Conservation (phyloP, 1,284 basidiomycete genomes). For the Phellopilus nigrolimitatus region DNA sequence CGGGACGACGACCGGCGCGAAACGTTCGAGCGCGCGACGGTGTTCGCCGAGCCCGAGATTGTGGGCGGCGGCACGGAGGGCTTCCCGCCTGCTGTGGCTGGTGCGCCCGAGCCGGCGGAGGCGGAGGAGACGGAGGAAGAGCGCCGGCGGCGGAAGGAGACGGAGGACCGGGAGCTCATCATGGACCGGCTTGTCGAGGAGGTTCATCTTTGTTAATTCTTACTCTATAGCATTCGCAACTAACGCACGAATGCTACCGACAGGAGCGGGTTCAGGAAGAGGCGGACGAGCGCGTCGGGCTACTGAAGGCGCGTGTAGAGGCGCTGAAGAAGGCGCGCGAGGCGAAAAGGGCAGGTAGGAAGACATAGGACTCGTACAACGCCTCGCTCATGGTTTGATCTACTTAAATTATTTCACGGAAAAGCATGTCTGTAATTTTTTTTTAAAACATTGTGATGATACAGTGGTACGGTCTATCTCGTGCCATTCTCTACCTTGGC, state of each 20-base stretch:
- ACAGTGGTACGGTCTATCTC: not conserved
- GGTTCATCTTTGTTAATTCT: constrained; percentile 15
- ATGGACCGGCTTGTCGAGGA: constrained; percentile 79
- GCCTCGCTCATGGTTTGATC: constrained; percentile 4
- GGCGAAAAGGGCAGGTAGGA: constrained; percentile 32
- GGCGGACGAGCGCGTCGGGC: constrained; percentile 66
- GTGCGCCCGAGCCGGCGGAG: constrained; percentile 25
- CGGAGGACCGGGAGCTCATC: constrained; percentile 73
- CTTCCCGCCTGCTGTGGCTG: constrained; percentile 39
- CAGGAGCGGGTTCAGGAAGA: constrained; percentile 74
- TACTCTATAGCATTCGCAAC: not conserved
- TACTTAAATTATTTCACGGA: not conserved
- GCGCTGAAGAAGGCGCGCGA: constrained; percentile 54
- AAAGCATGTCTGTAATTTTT: not conserved
- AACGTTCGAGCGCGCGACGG: constrained; percentile 62
- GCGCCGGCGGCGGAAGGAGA: constrained; percentile 44
- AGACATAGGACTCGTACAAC: constrained; percentile 23
- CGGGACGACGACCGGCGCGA: constrained; percentile 34
- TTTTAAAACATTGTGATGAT: not conserved
- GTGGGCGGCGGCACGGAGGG: constrained; percentile 44
- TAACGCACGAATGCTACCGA: not conserved
- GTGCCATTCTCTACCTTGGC: not conserved
- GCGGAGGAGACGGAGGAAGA: constrained; percentile 28
- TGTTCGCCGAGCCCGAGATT: constrained; percentile 63
- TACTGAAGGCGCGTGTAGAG: constrained; percentile 62